Base-by-base conservation (phyloP, 768 basidiomycete genomes). In the Tylopilus balloui region DNA sequence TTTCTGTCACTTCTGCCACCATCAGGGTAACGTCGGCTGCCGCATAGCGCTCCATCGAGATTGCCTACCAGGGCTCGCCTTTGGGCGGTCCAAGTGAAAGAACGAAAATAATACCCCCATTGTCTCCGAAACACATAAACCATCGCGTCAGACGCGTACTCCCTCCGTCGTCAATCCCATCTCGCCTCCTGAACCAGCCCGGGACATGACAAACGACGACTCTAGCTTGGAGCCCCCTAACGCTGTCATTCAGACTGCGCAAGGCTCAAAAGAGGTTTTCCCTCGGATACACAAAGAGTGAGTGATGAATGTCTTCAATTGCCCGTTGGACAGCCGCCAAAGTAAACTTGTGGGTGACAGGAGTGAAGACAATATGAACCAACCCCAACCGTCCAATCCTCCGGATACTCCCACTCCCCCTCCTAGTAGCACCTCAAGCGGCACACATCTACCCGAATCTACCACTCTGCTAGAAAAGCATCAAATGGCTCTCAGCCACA, bases 381-480 rank as follows among this genome's bases (percentile, higher is more conserved):
- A 51, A 13, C 37, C 37, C 15, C 45, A 35, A 7, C n/a, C 11
- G 3, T 38, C 49, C 6, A 47, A 48, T 35, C 35, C 47, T 37
- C 48, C 42, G 0, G 51, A 49, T 5, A 48, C 51, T 2, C 55
- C 51, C 8, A 46, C 41, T 7, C 43, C 45, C 17, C 39, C 55
- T 48, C 37, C 35, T 36, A 23, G 37, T 19, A 21, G 9, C 19
- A 15, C 34, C 19, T 11, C 23, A 15, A 21, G 39, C 15, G 77
- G 74, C 61, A 71, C 71, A 12, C 78, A 73, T 54, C 66, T 77
- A 20, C 56, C 67, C 4, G 78, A 78, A 52, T 68, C 67, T 53
- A 72, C 76, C 17, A 67, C 71, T 6, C 68, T 78, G 10, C 41
- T 37, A 15, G 64, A 69, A 15, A 53, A 29, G 7, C 39, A 57